Conservation (phyloP, 176 grass and related monocot species). For the Pontederia paniculata region DNA sequence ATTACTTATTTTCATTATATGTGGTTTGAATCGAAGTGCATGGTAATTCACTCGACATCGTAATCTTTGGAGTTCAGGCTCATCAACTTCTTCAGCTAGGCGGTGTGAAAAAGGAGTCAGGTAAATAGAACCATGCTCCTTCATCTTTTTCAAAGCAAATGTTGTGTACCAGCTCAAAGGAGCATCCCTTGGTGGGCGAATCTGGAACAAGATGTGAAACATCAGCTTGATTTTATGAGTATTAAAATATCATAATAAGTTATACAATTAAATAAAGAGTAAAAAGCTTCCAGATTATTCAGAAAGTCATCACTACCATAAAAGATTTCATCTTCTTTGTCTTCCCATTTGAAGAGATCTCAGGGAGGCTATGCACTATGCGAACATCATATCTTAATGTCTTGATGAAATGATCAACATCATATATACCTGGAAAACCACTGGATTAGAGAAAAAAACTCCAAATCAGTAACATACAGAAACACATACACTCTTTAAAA, state of each 20-base stretch:
- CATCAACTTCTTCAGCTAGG: constrained; percentile 76
- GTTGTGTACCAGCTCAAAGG: constrained; percentile 87
- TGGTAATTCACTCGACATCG: constrained; percentile 99
- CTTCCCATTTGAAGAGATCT: constrained; percentile 66
- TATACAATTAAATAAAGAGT: neutral
- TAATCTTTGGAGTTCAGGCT: constrained; percentile 86
- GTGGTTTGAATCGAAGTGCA: constrained; percentile 77
- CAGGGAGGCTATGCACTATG: constrained; percentile 68
- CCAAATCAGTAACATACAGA: constrained; percentile 3
- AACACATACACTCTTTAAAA: constrained; percentile 23
- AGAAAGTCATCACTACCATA: constrained; percentile 30
- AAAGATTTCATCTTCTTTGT: constrained; percentile 78
- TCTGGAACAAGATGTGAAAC: constrained; percentile 33
- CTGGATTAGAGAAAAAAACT: constrained; percentile 23
- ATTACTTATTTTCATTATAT: constrained; percentile 84
- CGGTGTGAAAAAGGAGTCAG: constrained; percentile 98
- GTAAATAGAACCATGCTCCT: constrained; percentile 77
- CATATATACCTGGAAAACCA: constrained; percentile 95
- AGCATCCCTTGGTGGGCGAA: constrained; percentile 91
- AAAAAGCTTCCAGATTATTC: neutral
- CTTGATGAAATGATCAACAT: constrained; percentile 91
- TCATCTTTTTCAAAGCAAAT: constrained; percentile 81
- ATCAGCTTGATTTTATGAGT: constrained; percentile 12
- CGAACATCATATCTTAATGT: constrained; percentile 77
- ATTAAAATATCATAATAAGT: neutral